Base-by-base conservation (phyloP, 306 rosid genomes). In the Sicyos baderoa region DNA sequence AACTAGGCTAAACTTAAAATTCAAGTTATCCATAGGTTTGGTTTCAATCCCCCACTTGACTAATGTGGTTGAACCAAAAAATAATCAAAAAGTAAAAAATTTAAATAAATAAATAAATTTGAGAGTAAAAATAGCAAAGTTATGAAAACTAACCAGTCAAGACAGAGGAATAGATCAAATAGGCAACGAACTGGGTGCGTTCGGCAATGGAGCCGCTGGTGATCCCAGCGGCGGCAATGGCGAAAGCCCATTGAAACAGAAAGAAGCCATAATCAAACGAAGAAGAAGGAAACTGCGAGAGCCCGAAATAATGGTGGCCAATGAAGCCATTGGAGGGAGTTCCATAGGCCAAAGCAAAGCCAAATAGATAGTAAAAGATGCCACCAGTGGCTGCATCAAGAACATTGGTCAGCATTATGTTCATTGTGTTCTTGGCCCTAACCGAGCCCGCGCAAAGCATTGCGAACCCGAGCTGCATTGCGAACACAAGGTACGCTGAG, bases 391-490 rank as follows among this genome's bases (percentile, higher is more conserved):
- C 84, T 0, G 89, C 89, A 6, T 85, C 86, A 3, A 85, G 89
- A 5, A 82, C 83, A 5, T 85, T 85, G 17, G 90, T 86, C 0
- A 86, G 79, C 90, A 86, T 86, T 8, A 86, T 86, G 51, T 83
- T 86, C 85, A 86, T 83, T 53, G 84, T 86, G 72, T 85, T 85
- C 35, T 83, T 85, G 10, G 85, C 90, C 0, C 86, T 83, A 0
- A 83, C 86, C 2, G 87, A 86, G 0, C 90, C 87, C 0, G 90
- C 90, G 7, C 90, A 86, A 0, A 86, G 79, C 87, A 83, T 86
- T 11, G 90, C 87, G 3, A 86, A 86, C 1, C 87, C 90, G 3
- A 86, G 78, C 48, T 86, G 90, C 90, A 81, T 86, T 5, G 86
- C 79, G 4, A 86, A 86, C 0, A 86, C 90, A 2, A 86, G 87